These are phyloP conservation scores for Phytophthora idaei DNA, from an alignment of 352 stramenopile species.

Conservation along the genomic window DNA sequence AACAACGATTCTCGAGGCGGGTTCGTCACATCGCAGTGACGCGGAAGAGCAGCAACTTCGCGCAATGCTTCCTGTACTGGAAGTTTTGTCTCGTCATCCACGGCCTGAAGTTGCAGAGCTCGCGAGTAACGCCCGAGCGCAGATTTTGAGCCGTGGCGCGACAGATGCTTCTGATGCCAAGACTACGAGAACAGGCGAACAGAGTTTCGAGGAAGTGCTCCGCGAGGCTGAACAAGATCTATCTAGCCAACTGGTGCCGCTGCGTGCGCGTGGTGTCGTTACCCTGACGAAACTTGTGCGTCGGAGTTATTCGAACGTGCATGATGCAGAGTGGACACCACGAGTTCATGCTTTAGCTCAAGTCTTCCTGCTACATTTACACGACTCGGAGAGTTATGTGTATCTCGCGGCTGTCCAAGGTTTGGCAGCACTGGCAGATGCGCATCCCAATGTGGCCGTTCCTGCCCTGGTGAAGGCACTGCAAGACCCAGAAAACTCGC, in stretches of 20 bases:
- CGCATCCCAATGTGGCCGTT: conserved; percentile 67
- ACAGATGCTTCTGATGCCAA: not conserved
- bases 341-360: conserved; percentile 55
- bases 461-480: conserved; percentile 64
- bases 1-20: conserved; percentile 81
- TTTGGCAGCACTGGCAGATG: conserved; percentile 63
- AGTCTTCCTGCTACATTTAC: conserved; percentile 69
- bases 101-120: conserved; percentile 77
- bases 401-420: conserved; percentile 85
- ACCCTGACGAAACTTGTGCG: conserved; percentile 80
- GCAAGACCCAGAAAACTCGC: conserved; percentile 44
- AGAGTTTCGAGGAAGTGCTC: conserved; percentile 65
- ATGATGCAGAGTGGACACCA: conserved; percentile 49
- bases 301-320: conserved; percentile 48
- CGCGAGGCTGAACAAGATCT: conserved; percentile 62
- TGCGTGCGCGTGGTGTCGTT: conserved; percentile 78
- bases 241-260: conserved; percentile 61
- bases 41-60: conserved; percentile 64
- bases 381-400: conserved; percentile 84
- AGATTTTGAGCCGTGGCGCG: conserved; percentile 62
- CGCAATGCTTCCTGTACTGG: conserved; percentile 67
- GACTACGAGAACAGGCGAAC: conserved; percentile 11
- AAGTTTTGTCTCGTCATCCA: conserved; percentile 55
- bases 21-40: conserved; percentile 47
- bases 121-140: conserved; percentile 61